These are phyloP conservation scores for Ceratocystis diversiconidia DNA, from an alignment of 2,329 filamentous ascomycete genomes.

Conservation along the genomic window DNA sequence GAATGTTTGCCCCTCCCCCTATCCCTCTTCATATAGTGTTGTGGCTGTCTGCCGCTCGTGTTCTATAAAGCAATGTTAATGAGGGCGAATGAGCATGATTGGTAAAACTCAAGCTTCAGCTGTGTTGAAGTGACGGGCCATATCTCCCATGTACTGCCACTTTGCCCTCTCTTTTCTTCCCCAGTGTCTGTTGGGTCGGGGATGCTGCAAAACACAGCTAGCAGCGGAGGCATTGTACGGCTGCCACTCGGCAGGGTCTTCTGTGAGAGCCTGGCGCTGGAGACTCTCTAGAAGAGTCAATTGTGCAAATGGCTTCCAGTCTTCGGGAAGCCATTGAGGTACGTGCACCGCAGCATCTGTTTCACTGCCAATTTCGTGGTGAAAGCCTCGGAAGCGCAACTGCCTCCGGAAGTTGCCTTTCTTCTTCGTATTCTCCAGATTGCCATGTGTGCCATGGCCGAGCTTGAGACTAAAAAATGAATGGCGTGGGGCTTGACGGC, in stretches of 20 bases:
- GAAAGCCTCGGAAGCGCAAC: not conserved
- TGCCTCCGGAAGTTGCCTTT: not conserved
- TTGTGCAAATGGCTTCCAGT: conserved; percentile 8
- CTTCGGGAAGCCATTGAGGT: conserved; percentile 10
- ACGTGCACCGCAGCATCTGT: not conserved
- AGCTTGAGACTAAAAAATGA: conserved; percentile 5
- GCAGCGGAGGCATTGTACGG: conserved; percentile 3
- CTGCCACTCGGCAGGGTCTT: conserved; percentile 2
- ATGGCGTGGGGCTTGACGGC: not conserved
- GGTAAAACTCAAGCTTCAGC: not conserved
- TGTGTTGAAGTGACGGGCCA: not conserved
- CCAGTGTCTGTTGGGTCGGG: conserved; percentile 9
- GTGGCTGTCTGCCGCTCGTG: not conserved
- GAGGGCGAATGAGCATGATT: not conserved
- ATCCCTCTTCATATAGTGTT: too few relatives aligned
- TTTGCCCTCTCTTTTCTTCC: conserved; percentile 1
- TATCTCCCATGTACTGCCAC: conserved; percentile 12
- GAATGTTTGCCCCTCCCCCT: too few relatives aligned
- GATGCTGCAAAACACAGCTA: conserved; percentile 9
- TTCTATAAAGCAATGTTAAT: not conserved
- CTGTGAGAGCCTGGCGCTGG: not conserved
- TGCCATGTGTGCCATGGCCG: not conserved
- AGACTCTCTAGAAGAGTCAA: conserved; percentile 9
- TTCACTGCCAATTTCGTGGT: not conserved
- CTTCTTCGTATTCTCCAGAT: not conserved